Evolutionary conservation across 768 basidiomycete genomes (phyloP), one percentile per base, ranked within the genome.

Genomic region (Ephemerocybe angulata): DNA sequence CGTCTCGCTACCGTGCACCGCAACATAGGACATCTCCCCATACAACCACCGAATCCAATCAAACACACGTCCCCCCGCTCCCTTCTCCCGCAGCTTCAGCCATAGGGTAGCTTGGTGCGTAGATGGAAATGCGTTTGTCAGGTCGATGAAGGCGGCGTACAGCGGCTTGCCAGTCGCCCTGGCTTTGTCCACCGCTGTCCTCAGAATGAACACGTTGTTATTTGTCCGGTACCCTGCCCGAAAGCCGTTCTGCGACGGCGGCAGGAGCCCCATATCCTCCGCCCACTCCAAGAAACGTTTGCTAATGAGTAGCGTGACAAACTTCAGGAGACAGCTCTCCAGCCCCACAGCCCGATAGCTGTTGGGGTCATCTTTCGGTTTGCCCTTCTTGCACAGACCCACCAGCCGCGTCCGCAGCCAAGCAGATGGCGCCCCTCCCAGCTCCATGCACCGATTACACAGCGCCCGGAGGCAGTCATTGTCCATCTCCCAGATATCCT

Each of bases 61-160:
- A 59, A 68, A 68, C 19, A 67, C 30, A 3, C 55, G 59, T 0
- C 68, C 67, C 3, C 59, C 49, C 1, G 62, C 63, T 1, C 72
- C 70, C 1, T 27, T 28, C 31, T 33, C 2, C 7, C 40, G 8
- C 6, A 72, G 60, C 44, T 72, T 71, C 1, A 62, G n/a, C 70
- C 71, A 72, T 1, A 72, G 59, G 0, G 67, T 65, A 4, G 67
- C 53, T 21, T 65, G 62, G 37, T 73, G 62, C 1, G 64, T 65
- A 1, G 66, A 72, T 0, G 72, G 72, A 53, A 72, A 74, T 13
- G 71, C 70, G 62, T 74, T 72, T 8, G 55, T 66, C 2, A 68
- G 28, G 54, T 70, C 67, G 22, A 58, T 55, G 30, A 62, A 59
- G 5, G 49, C 57, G 4, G 63, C 58, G 54, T 59, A 67, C 0